Base-by-base conservation (phyloP, 306 rosid genomes). In the Dryas drummondii region DNA sequence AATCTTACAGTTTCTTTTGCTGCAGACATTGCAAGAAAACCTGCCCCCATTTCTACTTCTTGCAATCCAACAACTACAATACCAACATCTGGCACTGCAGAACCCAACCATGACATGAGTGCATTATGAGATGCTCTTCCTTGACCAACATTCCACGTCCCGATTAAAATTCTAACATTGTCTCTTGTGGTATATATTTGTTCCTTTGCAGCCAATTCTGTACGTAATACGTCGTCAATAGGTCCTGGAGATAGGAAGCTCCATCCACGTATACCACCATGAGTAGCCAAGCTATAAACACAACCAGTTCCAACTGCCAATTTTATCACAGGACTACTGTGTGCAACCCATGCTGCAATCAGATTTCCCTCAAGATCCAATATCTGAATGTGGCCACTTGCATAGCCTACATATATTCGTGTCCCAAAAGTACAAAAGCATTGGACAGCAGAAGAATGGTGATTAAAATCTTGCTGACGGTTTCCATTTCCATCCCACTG, bases 41-140 rank as follows among this genome's bases (percentile, higher is more conserved):
- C 98, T 4, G 99, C 99, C 57, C 99, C 99, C 99, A 96, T 96
- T 66, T 96, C 99, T 78, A 92, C 99, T 83, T 96, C 99, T 91
- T 96, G 99, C 88, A 92, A 82, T 70, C 99, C 98, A 74, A 90
- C 85, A 68, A 96, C 99, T 71, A 96, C 91, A 82, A 96, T 89
- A 76, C 99, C 98, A 71, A 92, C 98, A 81, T 96, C 99, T 5
- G 92, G 86, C 64, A 78, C 92, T 64, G 83, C 78, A 57, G 99
- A 96, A 73, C 98, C 99, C 86, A 96, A 78, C 99, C 99, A 96
- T 7, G 96, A 85, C 84, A 81, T 64, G 57, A 96, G 91, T 27
- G 98, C 46, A 37, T 92, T 97, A 27, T 92, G 92, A 19, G 93
- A 86, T 51, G 99, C 89, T 87, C 96, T 92, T 79, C 98, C 98